Evolutionary conservation across 352 stramenopile genomes (phyloP).

Genomic region (Phytophthora macrochlamydospora): DNA sequence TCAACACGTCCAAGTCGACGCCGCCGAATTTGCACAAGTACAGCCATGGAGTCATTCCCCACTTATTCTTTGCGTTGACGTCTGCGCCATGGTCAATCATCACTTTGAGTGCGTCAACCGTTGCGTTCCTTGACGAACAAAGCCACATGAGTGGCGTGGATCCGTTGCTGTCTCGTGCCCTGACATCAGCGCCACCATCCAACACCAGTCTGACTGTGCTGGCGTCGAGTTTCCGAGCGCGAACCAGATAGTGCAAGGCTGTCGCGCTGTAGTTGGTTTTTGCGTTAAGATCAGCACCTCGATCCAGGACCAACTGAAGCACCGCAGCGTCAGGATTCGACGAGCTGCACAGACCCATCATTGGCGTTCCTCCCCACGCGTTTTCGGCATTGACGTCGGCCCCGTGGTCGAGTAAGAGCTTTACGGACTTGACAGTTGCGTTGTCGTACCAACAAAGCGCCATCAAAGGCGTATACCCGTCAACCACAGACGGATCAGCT

Average conservation of each 20-base stretch:
- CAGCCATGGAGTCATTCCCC: background rate
- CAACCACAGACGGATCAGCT: too few relatives aligned
- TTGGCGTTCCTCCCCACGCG: background rate
- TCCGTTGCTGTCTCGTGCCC: background rate
- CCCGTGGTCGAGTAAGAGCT: background rate
- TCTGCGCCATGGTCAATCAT: background rate
- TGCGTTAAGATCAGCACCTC: background rate
- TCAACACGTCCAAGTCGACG: background rate
- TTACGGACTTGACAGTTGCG: background rate
- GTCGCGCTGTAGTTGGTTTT: background rate
- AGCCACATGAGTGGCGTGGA: background rate
- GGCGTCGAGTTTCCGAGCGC: too few relatives aligned
- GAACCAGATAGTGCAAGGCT: background rate
- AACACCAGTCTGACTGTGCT: too few relatives aligned
- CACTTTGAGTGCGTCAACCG: background rate
- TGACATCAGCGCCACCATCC: background rate
- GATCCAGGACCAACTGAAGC: background rate
- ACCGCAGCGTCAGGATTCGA: background rate
- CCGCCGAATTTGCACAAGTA: background rate
- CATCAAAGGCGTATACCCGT: background rate
- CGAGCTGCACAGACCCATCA: background rate
- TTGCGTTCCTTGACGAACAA: background rate
- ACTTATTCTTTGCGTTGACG: background rate
- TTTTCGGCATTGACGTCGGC: background rate
- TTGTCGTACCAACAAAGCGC: background rate